These are phyloP conservation scores for Leccinum subgranulosum DNA, from an alignment of 768 basidiomycete species.

Conservation along the genomic window DNA sequence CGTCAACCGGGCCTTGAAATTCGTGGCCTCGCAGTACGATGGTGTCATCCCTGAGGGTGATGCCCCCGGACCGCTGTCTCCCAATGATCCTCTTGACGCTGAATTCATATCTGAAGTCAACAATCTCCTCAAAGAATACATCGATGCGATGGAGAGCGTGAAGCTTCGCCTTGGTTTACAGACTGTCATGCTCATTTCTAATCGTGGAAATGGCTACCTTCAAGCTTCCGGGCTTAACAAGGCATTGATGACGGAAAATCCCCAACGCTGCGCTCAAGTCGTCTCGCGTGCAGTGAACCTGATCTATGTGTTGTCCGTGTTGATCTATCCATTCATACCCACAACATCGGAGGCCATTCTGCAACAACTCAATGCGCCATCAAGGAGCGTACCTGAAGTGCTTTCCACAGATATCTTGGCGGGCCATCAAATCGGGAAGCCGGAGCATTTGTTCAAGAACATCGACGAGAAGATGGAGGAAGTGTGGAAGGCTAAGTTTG, in stretches of 20 bases:
- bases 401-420: constrained; percentile 80
- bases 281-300: constrained; percentile 88
- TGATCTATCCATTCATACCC: constrained; percentile 97
- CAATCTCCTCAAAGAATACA: constrained; percentile 71
- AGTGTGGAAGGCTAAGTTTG: constrained; percentile 76
- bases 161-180: constrained; percentile 87
- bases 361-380: constrained; percentile 84
- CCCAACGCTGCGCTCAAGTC: constrained; percentile 85
- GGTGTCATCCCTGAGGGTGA: constrained; percentile 78
- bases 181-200: constrained; percentile 86
- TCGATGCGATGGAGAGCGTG: constrained; percentile 85
- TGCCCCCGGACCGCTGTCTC: constrained; percentile 63
- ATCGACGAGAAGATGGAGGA: constrained; percentile 91
- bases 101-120: constrained; percentile 84
- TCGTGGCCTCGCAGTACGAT: constrained; percentile 81
- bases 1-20: constrained; percentile 92
- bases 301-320: constrained; percentile 83
- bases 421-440: constrained; percentile 81
- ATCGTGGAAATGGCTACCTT: constrained; percentile 90
- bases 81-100: constrained; percentile 61
- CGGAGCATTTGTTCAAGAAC: constrained; percentile 89
- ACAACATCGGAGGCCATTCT: constrained; percentile 79
- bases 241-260: constrained; percentile 76
- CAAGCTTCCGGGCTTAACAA: constrained; percentile 91
- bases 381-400: constrained; percentile 70